Evolutionary conservation across 192 early-diverging fungal genomes (phyloP).

Genomic region (Rhizophagus sp.): DNA sequence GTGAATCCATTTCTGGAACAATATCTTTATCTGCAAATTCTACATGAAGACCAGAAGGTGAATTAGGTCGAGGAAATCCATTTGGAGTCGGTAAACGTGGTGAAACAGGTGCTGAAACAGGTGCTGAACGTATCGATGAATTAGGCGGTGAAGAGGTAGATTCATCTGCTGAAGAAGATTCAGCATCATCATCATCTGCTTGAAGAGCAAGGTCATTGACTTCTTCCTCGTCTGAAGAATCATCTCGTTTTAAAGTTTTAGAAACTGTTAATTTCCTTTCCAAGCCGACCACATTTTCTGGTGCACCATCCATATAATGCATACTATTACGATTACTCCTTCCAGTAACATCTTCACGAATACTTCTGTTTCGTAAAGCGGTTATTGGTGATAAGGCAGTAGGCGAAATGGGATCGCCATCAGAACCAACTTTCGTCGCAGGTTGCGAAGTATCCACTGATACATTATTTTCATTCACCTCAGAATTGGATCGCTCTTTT

Average conservation of each 20-base stretch:
- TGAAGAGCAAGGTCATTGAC: slow-evolving; percentile 40
- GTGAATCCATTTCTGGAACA: not conserved
- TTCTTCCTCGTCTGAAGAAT: slow-evolving; percentile 44
- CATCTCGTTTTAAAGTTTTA: not conserved
- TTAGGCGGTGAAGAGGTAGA: not conserved
- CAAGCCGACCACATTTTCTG: slow-evolving; percentile 41
- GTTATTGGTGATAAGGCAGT: slow-evolving; percentile 3
- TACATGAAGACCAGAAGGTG: not conserved
- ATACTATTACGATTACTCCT: slow-evolving; percentile 50
- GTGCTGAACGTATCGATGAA: not conserved
- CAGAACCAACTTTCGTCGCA: not conserved
- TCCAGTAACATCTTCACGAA: slow-evolving; percentile 34
- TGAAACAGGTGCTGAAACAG: not conserved
- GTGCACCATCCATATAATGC: slow-evolving; percentile 46
- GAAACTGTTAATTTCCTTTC: slow-evolving; percentile 38
- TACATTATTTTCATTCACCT: not conserved
- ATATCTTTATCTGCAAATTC: not conserved
- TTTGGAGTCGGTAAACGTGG: not conserved
- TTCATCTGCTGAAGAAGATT: slow-evolving; percentile 16
- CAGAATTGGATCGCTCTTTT: not conserved
- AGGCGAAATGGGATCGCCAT: not conserved
- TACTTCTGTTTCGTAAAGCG: not conserved
- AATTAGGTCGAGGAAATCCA: not conserved
- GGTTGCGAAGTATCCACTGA: not conserved
- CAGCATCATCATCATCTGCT: slow-evolving; percentile 24